Evolutionary conservation across 805 yeast genomes (phyloP).

Genomic region (Wickerhamiella azyma): DNA sequence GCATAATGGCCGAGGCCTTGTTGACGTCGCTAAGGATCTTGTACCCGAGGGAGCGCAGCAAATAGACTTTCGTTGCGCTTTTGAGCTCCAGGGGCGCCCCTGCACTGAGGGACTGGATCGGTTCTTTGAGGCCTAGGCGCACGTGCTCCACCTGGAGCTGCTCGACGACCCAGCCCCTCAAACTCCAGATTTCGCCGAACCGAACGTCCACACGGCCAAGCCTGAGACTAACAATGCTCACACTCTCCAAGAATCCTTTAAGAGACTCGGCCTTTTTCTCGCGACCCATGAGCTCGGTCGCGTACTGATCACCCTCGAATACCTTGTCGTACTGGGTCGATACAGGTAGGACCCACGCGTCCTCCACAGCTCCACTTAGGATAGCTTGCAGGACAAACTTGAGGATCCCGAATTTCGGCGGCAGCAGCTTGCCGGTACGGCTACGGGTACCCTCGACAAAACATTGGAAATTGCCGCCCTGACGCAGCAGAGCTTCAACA

Average conservation of each 20-base stretch:
- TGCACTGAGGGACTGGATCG: constrained; percentile 1
- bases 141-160: constrained; percentile 20
- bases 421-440: constrained; percentile 47
- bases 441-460: constrained; percentile 57
- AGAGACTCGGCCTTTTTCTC: constrained; percentile 44
- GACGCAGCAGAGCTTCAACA: constrained; percentile 35
- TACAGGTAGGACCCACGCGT: constrained; percentile 38
- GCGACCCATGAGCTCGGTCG: constrained; percentile 41
- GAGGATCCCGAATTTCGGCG: constrained; percentile 50
- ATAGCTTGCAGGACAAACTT: constrained; percentile 38
- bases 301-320: constrained; percentile 41
- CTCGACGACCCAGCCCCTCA: constrained; percentile 23
- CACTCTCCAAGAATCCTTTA: constrained; percentile 25
- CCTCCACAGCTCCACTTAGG: constrained; percentile 30
- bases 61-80: constrained; percentile 10
- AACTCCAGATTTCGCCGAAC: constrained; percentile 31
- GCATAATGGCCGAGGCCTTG: constrained; percentile 37
- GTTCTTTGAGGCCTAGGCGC: constrained; percentile 10
- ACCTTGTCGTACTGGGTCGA: constrained; percentile 48
- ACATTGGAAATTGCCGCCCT: constrained; percentile 42
- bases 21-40: constrained; percentile 40
- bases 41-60: constrained; percentile 40
- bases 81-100: not conserved
- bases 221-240: constrained; percentile 23
- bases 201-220: constrained; percentile 32